phyloP scores from a whole-genome alignment of 768 basidiomycete species.

The Kwoniella europaea region DNA sequence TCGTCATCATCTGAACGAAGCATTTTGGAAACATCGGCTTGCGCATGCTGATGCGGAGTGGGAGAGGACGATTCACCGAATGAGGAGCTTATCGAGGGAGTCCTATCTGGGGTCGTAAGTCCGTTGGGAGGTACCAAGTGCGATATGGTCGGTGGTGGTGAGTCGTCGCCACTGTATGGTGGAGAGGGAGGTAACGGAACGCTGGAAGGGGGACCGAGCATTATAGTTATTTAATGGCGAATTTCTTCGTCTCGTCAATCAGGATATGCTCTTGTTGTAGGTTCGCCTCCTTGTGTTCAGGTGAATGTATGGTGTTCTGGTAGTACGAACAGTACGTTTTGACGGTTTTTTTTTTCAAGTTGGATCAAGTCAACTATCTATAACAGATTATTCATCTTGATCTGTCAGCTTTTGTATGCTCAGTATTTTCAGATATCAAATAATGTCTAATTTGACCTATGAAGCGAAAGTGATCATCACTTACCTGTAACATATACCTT shows the following conservation, averaged over 20 bases:
- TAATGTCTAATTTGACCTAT: background rate
- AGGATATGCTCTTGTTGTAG: too few relatives aligned
- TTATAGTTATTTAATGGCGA: too few relatives aligned
- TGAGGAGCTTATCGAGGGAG: slow-evolving; percentile 9
- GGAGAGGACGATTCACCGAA: background rate
- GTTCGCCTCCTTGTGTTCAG: too few relatives aligned
- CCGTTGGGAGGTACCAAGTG: slow-evolving; percentile 11
- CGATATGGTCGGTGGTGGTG: background rate
- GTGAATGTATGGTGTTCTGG: too few relatives aligned
- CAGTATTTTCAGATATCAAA: background rate
- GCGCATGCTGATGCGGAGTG: background rate
- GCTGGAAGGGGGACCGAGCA: background rate
- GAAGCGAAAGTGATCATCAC: background rate
- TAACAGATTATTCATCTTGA: too few relatives aligned
- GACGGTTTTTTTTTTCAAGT: too few relatives aligned
- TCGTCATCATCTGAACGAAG: background rate
- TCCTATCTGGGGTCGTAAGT: slow-evolving; percentile 9
- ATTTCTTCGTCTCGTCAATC: too few relatives aligned
- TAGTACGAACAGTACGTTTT: too few relatives aligned
- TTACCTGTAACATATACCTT: background rate
- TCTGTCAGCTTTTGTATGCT: background rate
- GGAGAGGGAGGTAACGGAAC: slow-evolving; percentile 17
- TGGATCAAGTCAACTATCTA: too few relatives aligned
- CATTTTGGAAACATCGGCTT: background rate
- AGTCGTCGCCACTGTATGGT: slow-evolving; percentile 16